Evolutionary conservation across 208 protist species (phyloP).

Genomic region (Leishmania arabica): DNA sequence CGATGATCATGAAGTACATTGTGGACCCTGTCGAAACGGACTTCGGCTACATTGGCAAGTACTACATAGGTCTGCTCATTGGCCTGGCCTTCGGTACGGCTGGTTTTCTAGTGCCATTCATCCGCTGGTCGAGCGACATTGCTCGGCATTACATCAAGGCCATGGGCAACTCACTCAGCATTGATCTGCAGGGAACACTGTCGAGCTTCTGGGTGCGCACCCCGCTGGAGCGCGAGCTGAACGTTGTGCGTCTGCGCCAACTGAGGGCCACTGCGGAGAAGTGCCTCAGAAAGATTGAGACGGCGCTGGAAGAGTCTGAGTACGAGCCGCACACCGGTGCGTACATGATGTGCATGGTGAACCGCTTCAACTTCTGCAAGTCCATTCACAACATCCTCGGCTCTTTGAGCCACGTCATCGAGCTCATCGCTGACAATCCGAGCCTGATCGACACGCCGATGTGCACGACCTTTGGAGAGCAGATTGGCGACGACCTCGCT

Average conservation of each 20-base stretch:
- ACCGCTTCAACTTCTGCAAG: constrained; percentile 75
- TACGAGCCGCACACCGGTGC: constrained; percentile 86
- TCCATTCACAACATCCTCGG: constrained; percentile 79
- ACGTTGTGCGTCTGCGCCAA: constrained; percentile 84
- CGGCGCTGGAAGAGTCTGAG: constrained; percentile 65
- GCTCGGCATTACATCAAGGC: constrained; percentile 76
- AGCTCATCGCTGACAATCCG: constrained; percentile 74
- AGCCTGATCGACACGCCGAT: constrained; percentile 77
- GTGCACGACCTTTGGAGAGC: constrained; percentile 68
- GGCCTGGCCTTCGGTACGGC: constrained; percentile 72
- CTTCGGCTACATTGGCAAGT: constrained; percentile 68
- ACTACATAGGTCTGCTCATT: constrained; percentile 78
- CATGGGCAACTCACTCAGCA: constrained; percentile 84
- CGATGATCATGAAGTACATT: constrained; percentile 85
- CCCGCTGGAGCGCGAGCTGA: constrained; percentile 84
- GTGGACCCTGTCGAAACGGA: constrained; percentile 50
- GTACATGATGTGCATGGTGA: constrained; percentile 60
- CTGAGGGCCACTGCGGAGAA: constrained; percentile 72
- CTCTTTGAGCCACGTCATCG: constrained; percentile 81
- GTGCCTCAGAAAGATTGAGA: constrained; percentile 67
- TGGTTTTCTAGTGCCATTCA: constrained; percentile 84
- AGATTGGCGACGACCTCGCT: constrained; percentile 76
- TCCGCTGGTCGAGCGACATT: constrained; percentile 87
- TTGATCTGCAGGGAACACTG: constrained; percentile 82
- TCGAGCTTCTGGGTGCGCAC: constrained; percentile 82